Base-by-base conservation (phyloP, 495 filamentous ascomycete species). In the Cladorrhinum samala region DNA sequence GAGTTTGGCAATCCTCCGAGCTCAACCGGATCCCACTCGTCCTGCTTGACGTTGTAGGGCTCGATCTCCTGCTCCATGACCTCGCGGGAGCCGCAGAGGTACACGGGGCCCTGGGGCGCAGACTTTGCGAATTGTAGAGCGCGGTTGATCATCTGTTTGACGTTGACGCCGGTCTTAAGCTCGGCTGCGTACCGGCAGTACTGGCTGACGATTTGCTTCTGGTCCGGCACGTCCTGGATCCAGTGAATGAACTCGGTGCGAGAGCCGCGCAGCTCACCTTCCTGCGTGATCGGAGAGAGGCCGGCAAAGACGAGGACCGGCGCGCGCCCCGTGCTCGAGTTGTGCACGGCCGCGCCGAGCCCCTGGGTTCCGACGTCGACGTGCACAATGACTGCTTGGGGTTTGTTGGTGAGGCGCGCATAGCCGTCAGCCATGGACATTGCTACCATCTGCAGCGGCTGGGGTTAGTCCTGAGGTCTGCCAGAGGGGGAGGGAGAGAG, bases 381-480 rank as follows among this genome's bases (percentile, higher is more conserved):
- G 67, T 97, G 92, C 2, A 97, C 86, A 54, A 97, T 92, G 2
- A 97, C 91, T 53, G 84, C 87, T 68, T 97, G 92, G 0, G 90
- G 88, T 55, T 89, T 83, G 47, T 83, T 80, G 17, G 90, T 95
- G 6, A 91, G 69, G 43, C 91, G 88, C 2, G 92, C 92, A 66
- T 91, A 96, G 55, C 91, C 92, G 66, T 97, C 91, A 17, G 92
- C 92, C 87, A 95, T 95, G 45, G 91, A 96, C 55, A 97, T 83
- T 45, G 92, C 92, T 3, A 97, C 92, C 92, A 96, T 97, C 88
- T 95, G 42, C n/a, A n/a, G n/a, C n/a, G n/a, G n/a, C n/a, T n/a
- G n/a, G n/a, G n/a, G n/a, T n/a, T n/a, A n/a, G n/a, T n/a, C n/a
- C n/a, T n/a, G n/a, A n/a, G n/a, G n/a, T n/a, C n/a, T n/a, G n/a